Evolutionary conservation across 371 early-diverging fungal genomes (phyloP).

Genomic region (Vairimorpha ceranae): DNA sequence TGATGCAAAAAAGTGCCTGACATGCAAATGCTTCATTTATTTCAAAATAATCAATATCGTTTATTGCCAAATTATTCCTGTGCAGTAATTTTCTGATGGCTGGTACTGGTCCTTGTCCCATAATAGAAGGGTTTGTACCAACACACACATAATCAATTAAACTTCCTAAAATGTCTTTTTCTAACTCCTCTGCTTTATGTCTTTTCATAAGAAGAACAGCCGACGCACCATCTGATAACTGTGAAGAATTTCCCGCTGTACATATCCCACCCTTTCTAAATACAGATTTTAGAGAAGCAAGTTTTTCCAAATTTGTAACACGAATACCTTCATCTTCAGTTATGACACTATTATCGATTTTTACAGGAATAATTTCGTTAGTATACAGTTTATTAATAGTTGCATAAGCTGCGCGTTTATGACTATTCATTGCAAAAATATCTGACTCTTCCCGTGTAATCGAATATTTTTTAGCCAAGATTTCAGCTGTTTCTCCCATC

Average conservation of each 20-base stretch:
- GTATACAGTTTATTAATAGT: constrained; percentile 79
- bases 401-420: constrained; percentile 72
- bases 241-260: constrained; percentile 92
- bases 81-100: constrained; percentile 77
- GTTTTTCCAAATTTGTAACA: constrained; percentile 69
- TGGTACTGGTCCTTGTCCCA: constrained; percentile 85
- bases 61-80: constrained; percentile 70
- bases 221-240: constrained; percentile 93
- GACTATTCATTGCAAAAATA: constrained; percentile 72
- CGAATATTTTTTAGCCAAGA: constrained; percentile 76
- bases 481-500: constrained; percentile 93
- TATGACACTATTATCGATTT: constrained; percentile 66
- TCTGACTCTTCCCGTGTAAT: constrained; percentile 77
- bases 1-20: constrained; percentile 80
- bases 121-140: constrained; percentile 80
- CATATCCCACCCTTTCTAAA: constrained; percentile 76
- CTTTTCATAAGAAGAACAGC: constrained; percentile 87
- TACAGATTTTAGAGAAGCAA: constrained; percentile 78
- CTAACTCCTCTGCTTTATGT: constrained; percentile 75
- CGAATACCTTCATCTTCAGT: constrained; percentile 83
- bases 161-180: constrained; percentile 75
- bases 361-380: constrained; percentile 80
- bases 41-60: constrained; percentile 77
- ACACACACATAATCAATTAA: constrained; percentile 77
- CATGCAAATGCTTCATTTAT: constrained; percentile 96